phyloP scores from a whole-genome alignment of 2,329 filamentous ascomycete genomes.

The Lecanosticta acicola region DNA sequence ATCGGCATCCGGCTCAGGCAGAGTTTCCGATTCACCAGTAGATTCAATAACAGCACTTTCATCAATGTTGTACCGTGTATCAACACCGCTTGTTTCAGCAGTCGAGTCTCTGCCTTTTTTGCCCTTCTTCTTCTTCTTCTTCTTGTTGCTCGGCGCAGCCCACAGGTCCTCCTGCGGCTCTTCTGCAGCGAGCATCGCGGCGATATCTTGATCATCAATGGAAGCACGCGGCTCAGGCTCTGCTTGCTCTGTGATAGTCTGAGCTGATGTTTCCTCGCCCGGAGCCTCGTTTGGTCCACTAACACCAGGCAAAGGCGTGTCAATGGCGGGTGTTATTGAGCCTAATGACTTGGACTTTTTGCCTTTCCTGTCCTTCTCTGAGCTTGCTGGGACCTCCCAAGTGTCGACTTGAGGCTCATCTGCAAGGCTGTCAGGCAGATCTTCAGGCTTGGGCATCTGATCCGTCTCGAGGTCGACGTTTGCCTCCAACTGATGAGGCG shows the following conservation, averaged over 20 bases:
- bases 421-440: too few relatives aligned
- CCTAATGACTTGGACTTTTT: slow-evolving; percentile 9
- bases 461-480: too few relatives aligned
- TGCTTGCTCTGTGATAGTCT: slow-evolving; percentile 2
- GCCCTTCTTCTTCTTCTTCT: slow-evolving; percentile 31
- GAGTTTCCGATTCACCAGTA: background rate
- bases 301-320: background rate
- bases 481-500: too few relatives aligned
- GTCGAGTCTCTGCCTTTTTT: slow-evolving; percentile 16
- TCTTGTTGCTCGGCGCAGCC: slow-evolving; percentile 18
- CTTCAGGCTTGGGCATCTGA: too few relatives aligned
- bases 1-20: too few relatives aligned
- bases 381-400: slow-evolving; percentile 5
- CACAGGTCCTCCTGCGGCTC: slow-evolving; percentile 6
- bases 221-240: background rate
- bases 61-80: background rate
- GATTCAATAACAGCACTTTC: background rate
- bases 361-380: slow-evolving; percentile 18
- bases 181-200: background rate
- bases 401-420: too few relatives aligned
- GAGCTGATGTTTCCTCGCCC: background rate
- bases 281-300: background rate
- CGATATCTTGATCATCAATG: background rate
- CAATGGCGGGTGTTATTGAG: background rate
- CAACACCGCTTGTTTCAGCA: background rate